phyloP scores from a whole-genome alignment of 2,329 filamentous ascomycete genomes.

The Diaporthe citrichinensis region DNA sequence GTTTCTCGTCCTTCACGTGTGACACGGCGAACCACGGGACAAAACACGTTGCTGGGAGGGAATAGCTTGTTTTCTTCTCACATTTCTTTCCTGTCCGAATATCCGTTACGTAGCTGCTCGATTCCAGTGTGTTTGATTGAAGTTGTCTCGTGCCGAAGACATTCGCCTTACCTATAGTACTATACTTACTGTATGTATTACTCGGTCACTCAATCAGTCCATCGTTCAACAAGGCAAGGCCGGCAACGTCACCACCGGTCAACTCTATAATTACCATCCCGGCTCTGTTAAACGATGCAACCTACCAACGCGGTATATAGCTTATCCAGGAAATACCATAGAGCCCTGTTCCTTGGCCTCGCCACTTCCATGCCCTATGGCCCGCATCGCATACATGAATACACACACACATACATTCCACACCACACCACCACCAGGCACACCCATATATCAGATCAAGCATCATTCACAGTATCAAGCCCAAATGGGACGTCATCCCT shows the following conservation, averaged over 20 bases:
- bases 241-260: constrained; percentile 16
- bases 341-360: constrained; percentile 9
- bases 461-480: not conserved
- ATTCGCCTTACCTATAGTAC: not conserved
- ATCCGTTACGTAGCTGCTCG: not conserved
- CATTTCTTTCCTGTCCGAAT: not conserved
- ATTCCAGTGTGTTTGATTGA: not conserved
- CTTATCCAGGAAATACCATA: not conserved
- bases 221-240: not conserved
- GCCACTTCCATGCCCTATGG: constrained; percentile 10
- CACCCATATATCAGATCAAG: not conserved
- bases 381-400: not conserved
- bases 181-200: not conserved
- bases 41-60: not conserved
- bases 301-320: not conserved
- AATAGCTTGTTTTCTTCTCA: not conserved
- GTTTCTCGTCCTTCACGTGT: constrained; percentile 26
- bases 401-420: not conserved
- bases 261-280: constrained; percentile 16
- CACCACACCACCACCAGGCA: not conserved
- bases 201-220: not conserved
- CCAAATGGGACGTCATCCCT: not conserved
- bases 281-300: constrained; percentile 13
- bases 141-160: not conserved
- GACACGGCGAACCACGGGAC: constrained; percentile 18